phyloP scores from a whole-genome alignment of 352 stramenopile genomes.

The Aphanomyces astaci region DNA sequence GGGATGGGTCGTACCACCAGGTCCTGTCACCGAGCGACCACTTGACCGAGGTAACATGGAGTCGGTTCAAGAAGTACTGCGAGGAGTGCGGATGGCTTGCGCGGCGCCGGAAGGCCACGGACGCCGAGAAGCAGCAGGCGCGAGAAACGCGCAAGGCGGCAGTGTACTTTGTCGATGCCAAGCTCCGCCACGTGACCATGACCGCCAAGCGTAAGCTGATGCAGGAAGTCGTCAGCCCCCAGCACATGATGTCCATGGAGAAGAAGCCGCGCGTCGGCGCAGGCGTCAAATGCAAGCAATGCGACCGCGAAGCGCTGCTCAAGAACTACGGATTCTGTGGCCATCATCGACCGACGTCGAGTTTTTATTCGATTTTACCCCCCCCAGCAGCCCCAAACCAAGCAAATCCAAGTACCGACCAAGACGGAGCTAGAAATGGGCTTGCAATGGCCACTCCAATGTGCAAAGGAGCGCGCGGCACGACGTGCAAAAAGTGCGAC shows the following conservation, averaged over 20 bases:
- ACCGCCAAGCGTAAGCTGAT: not conserved
- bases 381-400: not conserved
- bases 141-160: conserved; percentile 9
- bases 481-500: conserved; percentile 11
- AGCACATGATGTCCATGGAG: not conserved
- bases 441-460: too few species aligned
- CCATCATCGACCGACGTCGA: conserved; percentile 3
- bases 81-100: conserved; percentile 6
- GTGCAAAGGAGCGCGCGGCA: too few species aligned
- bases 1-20: conserved; percentile 1
- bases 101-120: conserved; percentile 4
- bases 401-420: too few species aligned
- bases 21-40: conserved; percentile 1
- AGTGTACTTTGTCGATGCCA: conserved; percentile 11
- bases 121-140: conserved; percentile 1
- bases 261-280: conserved; percentile 6
- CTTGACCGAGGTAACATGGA: conserved; percentile 7
- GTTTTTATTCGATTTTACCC: conserved; percentile 7
- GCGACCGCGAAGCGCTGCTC: conserved; percentile 2
- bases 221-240: not conserved
- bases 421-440: too few species aligned
- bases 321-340: conserved; percentile 9
- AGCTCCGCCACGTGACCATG: conserved; percentile 1
- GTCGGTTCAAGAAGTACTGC: conserved; percentile 15
- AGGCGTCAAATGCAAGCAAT: conserved; percentile 10